Conservation (phyloP, 1,284 basidiomycete species). For the Hemileia vastatrix region DNA sequence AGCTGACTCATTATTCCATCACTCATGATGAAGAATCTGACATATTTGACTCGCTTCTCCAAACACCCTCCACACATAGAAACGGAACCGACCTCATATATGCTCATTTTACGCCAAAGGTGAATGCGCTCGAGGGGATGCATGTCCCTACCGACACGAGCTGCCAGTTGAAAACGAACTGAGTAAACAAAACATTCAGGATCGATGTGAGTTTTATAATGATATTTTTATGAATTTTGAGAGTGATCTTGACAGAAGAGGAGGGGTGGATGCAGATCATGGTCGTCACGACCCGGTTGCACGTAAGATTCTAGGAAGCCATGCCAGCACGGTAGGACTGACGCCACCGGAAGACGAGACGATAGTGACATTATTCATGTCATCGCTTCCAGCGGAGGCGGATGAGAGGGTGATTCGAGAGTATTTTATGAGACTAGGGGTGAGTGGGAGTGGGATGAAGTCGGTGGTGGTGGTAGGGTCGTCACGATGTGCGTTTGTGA, state of each 20-base stretch:
- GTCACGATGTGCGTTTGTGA: constrained; percentile 87
- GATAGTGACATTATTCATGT: constrained; percentile 79
- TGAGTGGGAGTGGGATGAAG: constrained; percentile 62
- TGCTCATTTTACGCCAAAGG: constrained; percentile 96
- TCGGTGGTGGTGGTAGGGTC: constrained; percentile 78
- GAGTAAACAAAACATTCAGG: constrained; percentile 82
- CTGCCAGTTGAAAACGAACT: constrained; percentile 69
- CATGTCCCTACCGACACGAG: constrained; percentile 94
- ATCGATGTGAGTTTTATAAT: constrained; percentile 52
- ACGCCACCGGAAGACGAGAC: constrained; percentile 76
- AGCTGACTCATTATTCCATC: not conserved
- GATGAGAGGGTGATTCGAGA: constrained; percentile 71
- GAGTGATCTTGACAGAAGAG: not conserved
- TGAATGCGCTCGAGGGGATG: constrained; percentile 77
- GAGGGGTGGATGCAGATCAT: constrained; percentile 51
- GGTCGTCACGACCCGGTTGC: constrained; percentile 84
- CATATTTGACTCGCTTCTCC: not conserved
- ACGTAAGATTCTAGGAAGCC: constrained; percentile 64
- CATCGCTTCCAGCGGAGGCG: constrained; percentile 63
- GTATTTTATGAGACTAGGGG: constrained; percentile 60
- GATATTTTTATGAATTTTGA: not conserved
- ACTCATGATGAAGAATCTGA: not conserved
- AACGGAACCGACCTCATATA: constrained; percentile 83
- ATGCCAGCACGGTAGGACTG: constrained; percentile 68
- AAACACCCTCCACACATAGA: constrained; percentile 44